Evolutionary conservation across 495 filamentous ascomycete genomes (phyloP).

Genomic region (Trichoderma parareesei): DNA sequence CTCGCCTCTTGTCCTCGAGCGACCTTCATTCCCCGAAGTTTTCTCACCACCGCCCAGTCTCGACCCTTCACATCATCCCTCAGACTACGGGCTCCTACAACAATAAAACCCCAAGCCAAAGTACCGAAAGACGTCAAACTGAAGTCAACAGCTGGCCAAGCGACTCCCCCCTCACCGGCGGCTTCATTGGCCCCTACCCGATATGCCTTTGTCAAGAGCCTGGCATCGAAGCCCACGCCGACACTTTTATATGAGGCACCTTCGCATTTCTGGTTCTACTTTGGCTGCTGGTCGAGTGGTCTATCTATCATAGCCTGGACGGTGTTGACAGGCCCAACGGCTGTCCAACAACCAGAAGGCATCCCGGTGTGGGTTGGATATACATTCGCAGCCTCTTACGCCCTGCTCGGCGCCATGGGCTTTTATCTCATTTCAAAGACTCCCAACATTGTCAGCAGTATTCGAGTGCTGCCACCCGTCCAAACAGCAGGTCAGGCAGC

Average conservation of each 20-base stretch:
- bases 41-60: neutral
- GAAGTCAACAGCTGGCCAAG: neutral
- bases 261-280: conserved; percentile 50
- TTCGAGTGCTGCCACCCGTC: conserved; percentile 28
- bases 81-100: neutral
- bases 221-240: conserved; percentile 33
- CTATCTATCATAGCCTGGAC: conserved; percentile 5
- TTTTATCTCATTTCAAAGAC: conserved; percentile 39
- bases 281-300: conserved; percentile 34
- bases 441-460: conserved; percentile 30
- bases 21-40: conserved; percentile 3
- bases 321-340: conserved; percentile 41
- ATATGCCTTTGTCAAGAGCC: conserved; percentile 33
- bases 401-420: conserved; percentile 38
- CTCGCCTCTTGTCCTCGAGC: neutral
- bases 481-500: neutral
- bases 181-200: conserved; percentile 5
- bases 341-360: conserved; percentile 35
- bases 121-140: conserved; percentile 3
- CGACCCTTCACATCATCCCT: conserved; percentile 5
- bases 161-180: conserved; percentile 3
- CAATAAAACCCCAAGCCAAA: neutral
- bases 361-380: conserved; percentile 34
- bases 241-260: conserved; percentile 53
- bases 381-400: conserved; percentile 34